Percentiles rank a stretch among this genome's conserved stretches.
Conservation (phyloP, 139 green algal genomes). For the Dunaliella sp. region DNA sequence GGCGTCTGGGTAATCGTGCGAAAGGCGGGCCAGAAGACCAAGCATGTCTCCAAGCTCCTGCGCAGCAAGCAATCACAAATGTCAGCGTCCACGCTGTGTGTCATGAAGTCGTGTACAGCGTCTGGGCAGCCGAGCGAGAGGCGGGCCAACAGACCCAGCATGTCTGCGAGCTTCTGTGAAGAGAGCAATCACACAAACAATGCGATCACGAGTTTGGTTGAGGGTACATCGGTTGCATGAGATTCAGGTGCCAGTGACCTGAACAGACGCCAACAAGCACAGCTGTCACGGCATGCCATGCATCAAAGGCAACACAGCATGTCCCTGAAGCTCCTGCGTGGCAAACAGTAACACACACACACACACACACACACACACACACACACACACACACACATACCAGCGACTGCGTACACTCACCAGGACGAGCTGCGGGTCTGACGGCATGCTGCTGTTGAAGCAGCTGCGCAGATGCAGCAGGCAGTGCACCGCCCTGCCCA, state of each 20-base stretch:
- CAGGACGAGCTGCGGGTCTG: neutral
- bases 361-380: too few species aligned
- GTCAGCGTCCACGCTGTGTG: neutral
- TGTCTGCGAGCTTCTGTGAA: too few species aligned
- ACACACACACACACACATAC: too few species aligned
- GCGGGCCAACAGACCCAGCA: slow-evolving; percentile 12
- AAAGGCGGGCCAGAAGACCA: neutral
- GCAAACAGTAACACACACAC: too few species aligned
- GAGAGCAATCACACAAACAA: too few species aligned
- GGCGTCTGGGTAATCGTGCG: neutral
- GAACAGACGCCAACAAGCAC: too few species aligned
- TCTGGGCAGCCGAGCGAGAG: neutral
- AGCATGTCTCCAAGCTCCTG: neutral
- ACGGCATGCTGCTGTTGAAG: neutral
- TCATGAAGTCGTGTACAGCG: slow-evolving; percentile 12
- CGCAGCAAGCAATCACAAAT: neutral
- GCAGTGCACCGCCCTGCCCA: slow-evolving; percentile 46
- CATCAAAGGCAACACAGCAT: too few species aligned
- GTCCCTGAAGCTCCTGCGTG: too few species aligned
- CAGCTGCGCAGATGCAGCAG: slow-evolving; percentile 27
- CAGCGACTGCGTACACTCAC: slow-evolving; percentile 20
- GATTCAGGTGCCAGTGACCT: too few species aligned
- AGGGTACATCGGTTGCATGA: too few species aligned
- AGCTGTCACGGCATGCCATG: too few species aligned
- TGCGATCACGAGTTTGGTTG: too few species aligned